Percentiles rank a stretch among this genome's conserved stretches.
Conservation (phyloP, 2,329 filamentous ascomycete genomes). For the Ophiocordyceps camponoti-saundersi region DNA sequence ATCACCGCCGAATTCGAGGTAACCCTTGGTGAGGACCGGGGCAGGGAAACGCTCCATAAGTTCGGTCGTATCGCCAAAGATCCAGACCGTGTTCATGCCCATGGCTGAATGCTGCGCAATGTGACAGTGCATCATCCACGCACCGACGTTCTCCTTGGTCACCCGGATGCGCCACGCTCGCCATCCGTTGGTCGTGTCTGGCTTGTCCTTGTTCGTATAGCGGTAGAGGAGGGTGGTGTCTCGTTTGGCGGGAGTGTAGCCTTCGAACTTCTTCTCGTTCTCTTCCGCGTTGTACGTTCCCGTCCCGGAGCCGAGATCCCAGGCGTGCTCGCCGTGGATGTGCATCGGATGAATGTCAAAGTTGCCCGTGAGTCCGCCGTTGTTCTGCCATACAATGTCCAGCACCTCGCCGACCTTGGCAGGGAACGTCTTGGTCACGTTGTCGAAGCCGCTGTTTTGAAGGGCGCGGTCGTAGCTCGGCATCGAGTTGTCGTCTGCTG, state of each 20-base stretch:
- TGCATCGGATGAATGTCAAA: slow-evolving; percentile 30
- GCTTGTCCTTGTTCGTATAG: slow-evolving; percentile 24
- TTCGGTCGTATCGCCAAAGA: slow-evolving; percentile 8
- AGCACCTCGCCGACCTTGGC: slow-evolving; percentile 36
- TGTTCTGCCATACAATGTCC: slow-evolving; percentile 31
- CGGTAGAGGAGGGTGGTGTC: slow-evolving; percentile 38
- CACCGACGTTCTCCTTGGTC: slow-evolving; percentile 20
- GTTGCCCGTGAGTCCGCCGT: slow-evolving; percentile 15
- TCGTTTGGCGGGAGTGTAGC: slow-evolving; percentile 19
- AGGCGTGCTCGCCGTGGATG: slow-evolving; percentile 35
- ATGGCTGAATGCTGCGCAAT: slow-evolving; percentile 40
- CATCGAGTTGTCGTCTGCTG: slow-evolving; percentile 20
- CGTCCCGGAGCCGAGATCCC: slow-evolving; percentile 33
- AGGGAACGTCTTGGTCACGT: slow-evolving; percentile 28
- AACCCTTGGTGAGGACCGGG: slow-evolving; percentile 11
- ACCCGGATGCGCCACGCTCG: slow-evolving; percentile 37
- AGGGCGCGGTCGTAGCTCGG: slow-evolving; percentile 33
- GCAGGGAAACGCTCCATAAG: slow-evolving; percentile 5
- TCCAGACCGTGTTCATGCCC: slow-evolving; percentile 14
- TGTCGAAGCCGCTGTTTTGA: slow-evolving; percentile 36
- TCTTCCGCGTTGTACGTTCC: slow-evolving; percentile 31
- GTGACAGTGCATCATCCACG: slow-evolving; percentile 47
- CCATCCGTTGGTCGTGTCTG: slow-evolving; percentile 33
- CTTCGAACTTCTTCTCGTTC: slow-evolving; percentile 21
- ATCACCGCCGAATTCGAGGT: not conserved